Conservation (phyloP, 768 basidiomycete genomes). For the Suillus placidus region DNA sequence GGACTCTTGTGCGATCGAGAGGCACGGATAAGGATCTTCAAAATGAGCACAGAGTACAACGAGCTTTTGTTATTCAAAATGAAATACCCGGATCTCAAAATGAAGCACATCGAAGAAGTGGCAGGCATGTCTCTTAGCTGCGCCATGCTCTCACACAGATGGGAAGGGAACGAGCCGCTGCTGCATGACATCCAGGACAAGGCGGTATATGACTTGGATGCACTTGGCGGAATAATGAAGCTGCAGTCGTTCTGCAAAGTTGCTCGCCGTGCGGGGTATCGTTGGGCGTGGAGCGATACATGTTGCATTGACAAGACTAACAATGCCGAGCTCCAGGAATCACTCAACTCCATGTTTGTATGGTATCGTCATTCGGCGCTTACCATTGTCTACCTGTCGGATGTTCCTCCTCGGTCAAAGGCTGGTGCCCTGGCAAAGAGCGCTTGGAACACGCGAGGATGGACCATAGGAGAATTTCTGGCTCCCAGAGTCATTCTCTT, state of each 20-base stretch:
- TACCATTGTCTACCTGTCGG: constrained; percentile 1
- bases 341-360: not conserved
- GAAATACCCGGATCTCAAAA: not conserved
- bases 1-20: not conserved
- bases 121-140: not conserved
- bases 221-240: not conserved
- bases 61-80: not conserved
- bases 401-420: not conserved
- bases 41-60: not conserved
- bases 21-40: not conserved
- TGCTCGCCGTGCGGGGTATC: not conserved
- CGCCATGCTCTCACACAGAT: constrained; percentile 8
- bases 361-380: not conserved
- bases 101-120: not conserved
- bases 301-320: constrained; percentile 19
- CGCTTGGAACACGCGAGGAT: constrained; percentile 5
- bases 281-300: not conserved
- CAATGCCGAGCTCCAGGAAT: constrained; percentile 16
- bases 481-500: not conserved
- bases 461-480: not conserved
- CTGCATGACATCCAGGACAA: constrained; percentile 4
- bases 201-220: not conserved
- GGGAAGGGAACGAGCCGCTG: constrained; percentile 8
- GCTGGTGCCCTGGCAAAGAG: not conserved
- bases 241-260: not conserved